A percentile compares a stretch with the other conserved stretches of the same genome.
phyloP scores from a whole-genome alignment of 768 basidiomycete species.

The Russula ochroleuca region DNA sequence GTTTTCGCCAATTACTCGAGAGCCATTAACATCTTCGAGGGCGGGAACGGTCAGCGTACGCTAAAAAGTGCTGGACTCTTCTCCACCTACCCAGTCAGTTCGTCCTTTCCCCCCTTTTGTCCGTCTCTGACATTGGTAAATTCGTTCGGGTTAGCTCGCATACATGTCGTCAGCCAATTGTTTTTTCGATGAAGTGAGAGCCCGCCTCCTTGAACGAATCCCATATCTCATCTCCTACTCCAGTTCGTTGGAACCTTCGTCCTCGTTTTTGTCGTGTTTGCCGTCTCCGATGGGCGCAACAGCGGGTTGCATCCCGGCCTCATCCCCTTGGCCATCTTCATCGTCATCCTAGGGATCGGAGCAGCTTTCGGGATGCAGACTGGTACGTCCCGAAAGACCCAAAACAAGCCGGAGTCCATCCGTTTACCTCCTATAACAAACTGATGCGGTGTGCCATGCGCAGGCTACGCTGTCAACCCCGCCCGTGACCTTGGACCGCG shows the following conservation, averaged over 20 bases:
- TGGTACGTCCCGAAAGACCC: constrained; percentile 9
- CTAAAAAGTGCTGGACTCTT: constrained; percentile 56
- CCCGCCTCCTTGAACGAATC: not conserved
- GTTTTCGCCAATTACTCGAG: constrained; percentile 62
- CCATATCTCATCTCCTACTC: not conserved
- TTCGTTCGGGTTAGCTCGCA: constrained; percentile 31
- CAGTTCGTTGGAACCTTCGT: constrained; percentile 56
- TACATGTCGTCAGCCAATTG: constrained; percentile 43
- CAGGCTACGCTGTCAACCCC: constrained; percentile 61
- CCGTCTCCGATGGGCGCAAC: constrained; percentile 51
- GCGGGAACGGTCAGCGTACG: constrained; percentile 51
- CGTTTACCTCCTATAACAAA: too few species aligned
- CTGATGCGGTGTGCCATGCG: not conserved
- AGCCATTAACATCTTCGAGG: constrained; percentile 62
- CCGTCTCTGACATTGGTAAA: not conserved
- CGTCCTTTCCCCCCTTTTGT: not conserved
- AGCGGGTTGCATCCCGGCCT: constrained; percentile 47
- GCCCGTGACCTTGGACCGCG: constrained; percentile 71
- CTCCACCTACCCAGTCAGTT: constrained; percentile 55
- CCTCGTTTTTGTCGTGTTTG: constrained; percentile 53
- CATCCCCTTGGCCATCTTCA: constrained; percentile 51
- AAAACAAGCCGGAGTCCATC: not conserved
- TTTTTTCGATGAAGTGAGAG: constrained; percentile 45
- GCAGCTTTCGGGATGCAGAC: constrained; percentile 59
- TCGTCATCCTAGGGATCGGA: constrained; percentile 55